phyloP scores from a whole-genome alignment of 305 asterid species.

The Fraxinus paxiana region DNA sequence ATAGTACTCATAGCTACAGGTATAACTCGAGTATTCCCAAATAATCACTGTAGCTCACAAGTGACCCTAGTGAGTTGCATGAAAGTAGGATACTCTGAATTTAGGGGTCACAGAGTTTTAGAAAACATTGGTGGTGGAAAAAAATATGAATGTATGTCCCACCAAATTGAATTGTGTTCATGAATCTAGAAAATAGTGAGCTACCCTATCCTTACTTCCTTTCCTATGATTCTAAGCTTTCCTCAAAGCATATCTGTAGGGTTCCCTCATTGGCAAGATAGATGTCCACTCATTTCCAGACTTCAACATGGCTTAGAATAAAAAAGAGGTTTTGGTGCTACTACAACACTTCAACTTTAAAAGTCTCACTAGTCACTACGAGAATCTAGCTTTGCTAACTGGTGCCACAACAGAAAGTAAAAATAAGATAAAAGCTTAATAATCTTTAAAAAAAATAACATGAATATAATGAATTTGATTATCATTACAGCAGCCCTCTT shows the following conservation, averaged over 20 bases:
- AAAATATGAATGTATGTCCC: background rate
- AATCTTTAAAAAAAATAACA: background rate
- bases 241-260: background rate
- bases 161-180: background rate
- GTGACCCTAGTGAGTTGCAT: background rate
- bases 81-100: background rate
- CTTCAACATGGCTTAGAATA: background rate
- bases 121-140: background rate
- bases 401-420: background rate
- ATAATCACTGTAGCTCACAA: background rate
- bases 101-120: background rate
- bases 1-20: background rate
- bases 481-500: background rate
- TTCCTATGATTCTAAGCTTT: background rate
- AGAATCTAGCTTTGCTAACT: background rate
- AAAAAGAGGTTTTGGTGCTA: background rate
- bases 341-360: slow-evolving; percentile 1
- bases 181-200: background rate
- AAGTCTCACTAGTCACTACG: background rate
- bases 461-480: background rate
- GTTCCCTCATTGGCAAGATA: background rate
- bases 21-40: background rate
- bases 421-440: background rate
- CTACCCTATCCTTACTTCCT: background rate
- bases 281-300: background rate